Evolutionary conservation across 1,284 basidiomycete genomes (phyloP), one percentile per base, ranked within the genome.

Genomic region (Abortiporus biennis): DNA sequence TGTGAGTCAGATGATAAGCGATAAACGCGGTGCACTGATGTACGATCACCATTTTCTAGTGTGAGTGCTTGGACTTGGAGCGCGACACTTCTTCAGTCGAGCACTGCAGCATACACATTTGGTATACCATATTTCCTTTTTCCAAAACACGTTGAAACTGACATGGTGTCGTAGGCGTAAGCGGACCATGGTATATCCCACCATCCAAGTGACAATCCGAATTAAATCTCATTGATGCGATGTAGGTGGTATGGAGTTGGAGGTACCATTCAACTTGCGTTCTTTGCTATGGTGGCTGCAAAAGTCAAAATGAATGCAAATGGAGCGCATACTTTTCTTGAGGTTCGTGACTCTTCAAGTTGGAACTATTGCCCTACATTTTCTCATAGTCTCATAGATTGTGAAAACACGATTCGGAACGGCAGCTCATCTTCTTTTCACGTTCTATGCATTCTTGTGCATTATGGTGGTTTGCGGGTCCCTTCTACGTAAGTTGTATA

Each of bases 391-490:
- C 6, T 38, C 15, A 16, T 63, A 86, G 64, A 81, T 88, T 45
- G 76, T 85, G 40, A 68, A 70, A 48, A 68, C 61, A 1, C 76
- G 91, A 6, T 93, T 90, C 78, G 92, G 91, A 0, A 81, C 67
- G 1, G 50, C 66, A 1, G 83, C 83, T 0, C 91, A 93, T 61
- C 45, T 82, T 5, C 66, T 85, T 2, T 92, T 92, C 66, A 76
- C 89, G 59, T 84, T 82, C 67, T 92, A 91, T 54, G 78, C 66
- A 12, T 66, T 92, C 9, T 74, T 81, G 0, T 90, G 86, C 38
- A 89, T 89, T 56, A 67, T 89, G 36, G 79, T 90, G 48, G 85
- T 88, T n/a, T 82, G 72, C 43, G 66, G 70, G 41, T 74, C 66
- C 50, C 60, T 76, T 13, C 69, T 74, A 27, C 68, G 70, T 73